Percentiles rank a stretch among this genome's conserved stretches.
Evolutionary conservation across 108 stramenopile species (phyloP).

Genomic region (Seminavis robusta): DNA sequence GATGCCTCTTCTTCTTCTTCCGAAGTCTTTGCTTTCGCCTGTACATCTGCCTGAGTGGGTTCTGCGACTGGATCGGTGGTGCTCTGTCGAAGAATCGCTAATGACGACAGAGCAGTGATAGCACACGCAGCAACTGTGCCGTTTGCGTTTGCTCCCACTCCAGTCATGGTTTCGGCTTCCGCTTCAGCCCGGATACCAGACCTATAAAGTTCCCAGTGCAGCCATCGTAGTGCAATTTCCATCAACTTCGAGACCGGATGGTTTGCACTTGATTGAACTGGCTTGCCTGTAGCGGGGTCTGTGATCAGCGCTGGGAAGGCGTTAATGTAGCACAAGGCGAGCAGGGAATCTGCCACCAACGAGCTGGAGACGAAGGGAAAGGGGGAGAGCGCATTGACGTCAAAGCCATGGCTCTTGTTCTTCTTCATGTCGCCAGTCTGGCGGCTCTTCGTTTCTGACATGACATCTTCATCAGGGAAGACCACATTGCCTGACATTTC

Average conservation of each 20-base stretch:
- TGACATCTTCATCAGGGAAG: constrained; percentile 59
- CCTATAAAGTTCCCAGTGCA: constrained; percentile 84
- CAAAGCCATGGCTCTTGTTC: no score
- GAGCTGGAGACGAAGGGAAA: constrained; percentile 66
- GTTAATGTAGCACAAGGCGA: constrained; percentile 76
- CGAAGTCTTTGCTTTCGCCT: background rate
- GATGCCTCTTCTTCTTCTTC: constrained; percentile 4
- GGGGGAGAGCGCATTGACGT: constrained; percentile 36
- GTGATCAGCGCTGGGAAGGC: constrained; percentile 58
- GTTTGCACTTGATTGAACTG: constrained; percentile 48
- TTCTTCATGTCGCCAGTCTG: constrained; percentile 7
- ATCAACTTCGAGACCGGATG: constrained; percentile 78
- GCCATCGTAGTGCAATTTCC: constrained; percentile 56
- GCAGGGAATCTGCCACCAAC: constrained; percentile 71
- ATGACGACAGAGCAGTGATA: constrained; percentile 72
- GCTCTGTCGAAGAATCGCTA: constrained; percentile 69
- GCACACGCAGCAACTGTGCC: constrained; percentile 65
- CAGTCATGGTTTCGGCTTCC: constrained; percentile 33
- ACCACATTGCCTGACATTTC: constrained; percentile 57
- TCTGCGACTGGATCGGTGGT: constrained; percentile 39
- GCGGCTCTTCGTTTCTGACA: constrained; percentile 11
- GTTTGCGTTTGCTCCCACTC: constrained; percentile 56
- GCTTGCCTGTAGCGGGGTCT: constrained; percentile 65
- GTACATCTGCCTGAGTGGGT: constrained; percentile 18
- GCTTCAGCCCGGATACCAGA: constrained; percentile 47